A percentile compares a stretch with the other conserved stretches of the same genome.
Evolutionary conservation across 768 basidiomycete species (phyloP).

Genomic region (Gyrodon lividus): DNA sequence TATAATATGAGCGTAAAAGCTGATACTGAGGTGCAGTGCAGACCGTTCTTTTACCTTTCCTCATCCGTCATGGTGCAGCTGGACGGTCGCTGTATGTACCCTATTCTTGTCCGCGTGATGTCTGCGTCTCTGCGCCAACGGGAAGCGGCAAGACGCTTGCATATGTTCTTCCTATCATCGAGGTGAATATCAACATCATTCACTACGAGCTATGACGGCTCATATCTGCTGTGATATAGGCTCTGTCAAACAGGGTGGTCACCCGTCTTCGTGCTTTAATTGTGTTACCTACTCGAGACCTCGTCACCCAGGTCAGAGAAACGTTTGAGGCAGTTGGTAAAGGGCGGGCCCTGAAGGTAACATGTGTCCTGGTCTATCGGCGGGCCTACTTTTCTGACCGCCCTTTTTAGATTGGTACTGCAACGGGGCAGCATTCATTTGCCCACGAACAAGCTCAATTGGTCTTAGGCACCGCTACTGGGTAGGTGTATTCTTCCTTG

Average conservation of each 20-base stretch:
- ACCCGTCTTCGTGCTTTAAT: slow-evolving; percentile 86
- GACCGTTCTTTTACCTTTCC: slow-evolving; percentile 79
- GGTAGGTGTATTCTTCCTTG: slow-evolving; percentile 39
- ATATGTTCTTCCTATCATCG: slow-evolving; percentile 92
- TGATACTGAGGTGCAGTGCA: slow-evolving; percentile 61
- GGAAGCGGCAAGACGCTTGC: slow-evolving; percentile 97
- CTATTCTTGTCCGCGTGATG: slow-evolving; percentile 66
- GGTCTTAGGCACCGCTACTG: slow-evolving; percentile 53
- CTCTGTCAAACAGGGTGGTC: slow-evolving; percentile 68
- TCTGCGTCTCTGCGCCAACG: slow-evolving; percentile 95
- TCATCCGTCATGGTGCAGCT: slow-evolving; percentile 49
- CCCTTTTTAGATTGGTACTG: slow-evolving; percentile 59
- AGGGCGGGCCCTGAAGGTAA: slow-evolving; percentile 84
- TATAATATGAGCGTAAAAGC: neutral
- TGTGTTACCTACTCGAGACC: slow-evolving; percentile 90
- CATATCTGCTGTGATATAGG: slow-evolving; percentile 37
- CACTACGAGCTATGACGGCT: neutral
- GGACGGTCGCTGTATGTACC: slow-evolving; percentile 60
- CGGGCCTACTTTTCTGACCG: neutral
- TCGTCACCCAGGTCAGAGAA: slow-evolving; percentile 90
- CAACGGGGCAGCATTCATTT: slow-evolving; percentile 94
- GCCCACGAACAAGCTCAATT: slow-evolving; percentile 85
- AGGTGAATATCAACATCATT: slow-evolving; percentile 45
- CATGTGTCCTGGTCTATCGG: neutral
- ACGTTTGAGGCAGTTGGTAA: slow-evolving; percentile 84